Base-by-base conservation (phyloP, 257 asterid species). In the Verbena officinalis region DNA sequence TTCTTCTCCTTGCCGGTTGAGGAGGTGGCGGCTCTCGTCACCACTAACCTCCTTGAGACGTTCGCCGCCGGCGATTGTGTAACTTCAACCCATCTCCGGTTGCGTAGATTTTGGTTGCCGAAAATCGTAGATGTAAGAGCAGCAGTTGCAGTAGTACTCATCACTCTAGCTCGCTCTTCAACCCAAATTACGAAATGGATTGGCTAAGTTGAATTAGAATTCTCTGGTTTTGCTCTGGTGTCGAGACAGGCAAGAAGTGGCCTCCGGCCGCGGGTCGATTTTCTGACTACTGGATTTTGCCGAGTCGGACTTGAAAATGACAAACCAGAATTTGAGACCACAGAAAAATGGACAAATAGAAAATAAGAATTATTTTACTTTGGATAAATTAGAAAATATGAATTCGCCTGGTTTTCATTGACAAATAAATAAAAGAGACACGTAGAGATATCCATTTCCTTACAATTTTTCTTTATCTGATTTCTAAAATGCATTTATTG, bases 111-210 rank as follows among this genome's bases (percentile, higher is more conserved):
- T 46, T 77, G 81, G 61, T 74, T 74, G 73, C 81, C 75, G 46
- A 79, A 77, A 16, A 83, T 78, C 11, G 81, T 63, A 45, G 88
- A 69, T 5, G 80, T 71, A 0, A 82, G 78, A 70, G 83, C 77
- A 65, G 82, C 49, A 23, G 83, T 24, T 20, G 83, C 81, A 70
- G 80, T 42, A 70, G 80, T 42, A 45, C 75, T 74, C 84, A 78
- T 78, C 72, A 52, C 61, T 50, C 50, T n/a, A n/a, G n/a, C n/a
- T n/a, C 9, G 15, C 15, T 2, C 3, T 20, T 1, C 36, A 0
- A 30, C 3, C 7, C 36, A 30, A 30, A 30, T 20, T 64, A 14
- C 6, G 67, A 38, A 16, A 27, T 19, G 10, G 39, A 4, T 30
- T 11, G 55, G 7, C 33, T 30, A 27, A 43, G 39, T 14, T 58